These are phyloP conservation scores for Neurospora sp. DNA, from an alignment of 495 filamentous ascomycete genomes.

Conservation along the genomic window DNA sequence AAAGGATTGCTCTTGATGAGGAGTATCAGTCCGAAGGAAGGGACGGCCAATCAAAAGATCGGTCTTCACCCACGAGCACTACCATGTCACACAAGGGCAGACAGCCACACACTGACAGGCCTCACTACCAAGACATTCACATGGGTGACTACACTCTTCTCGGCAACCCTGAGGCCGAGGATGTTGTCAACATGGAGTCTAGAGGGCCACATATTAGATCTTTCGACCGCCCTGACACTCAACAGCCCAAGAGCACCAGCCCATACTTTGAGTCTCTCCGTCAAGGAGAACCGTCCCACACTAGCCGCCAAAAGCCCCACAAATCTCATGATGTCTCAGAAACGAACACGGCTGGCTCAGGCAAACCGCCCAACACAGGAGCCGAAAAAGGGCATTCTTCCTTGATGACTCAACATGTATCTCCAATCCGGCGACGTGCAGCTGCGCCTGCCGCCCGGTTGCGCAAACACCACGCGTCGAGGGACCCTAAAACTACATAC, in stretches of 20 bases:
- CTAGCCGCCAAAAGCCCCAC: background rate
- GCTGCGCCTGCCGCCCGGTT: background rate
- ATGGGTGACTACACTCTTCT: background rate
- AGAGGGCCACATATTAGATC: background rate
- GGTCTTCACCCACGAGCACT: background rate
- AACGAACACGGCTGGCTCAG: background rate
- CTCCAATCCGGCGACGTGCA: background rate
- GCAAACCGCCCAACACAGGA: background rate
- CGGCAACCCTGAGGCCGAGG: background rate
- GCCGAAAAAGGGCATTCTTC: background rate
- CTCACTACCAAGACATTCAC: background rate
- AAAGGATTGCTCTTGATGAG: background rate
- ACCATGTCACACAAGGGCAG: background rate
- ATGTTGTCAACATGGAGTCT: background rate
- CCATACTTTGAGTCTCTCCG: background rate
- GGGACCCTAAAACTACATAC: background rate
- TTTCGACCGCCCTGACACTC: background rate
- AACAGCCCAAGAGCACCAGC: background rate
- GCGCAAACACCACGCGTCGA: background rate
- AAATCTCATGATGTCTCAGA: background rate
- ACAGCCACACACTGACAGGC: background rate
- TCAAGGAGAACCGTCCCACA: background rate
- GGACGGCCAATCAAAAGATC: background rate
- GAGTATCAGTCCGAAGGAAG: background rate
- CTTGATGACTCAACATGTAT: background rate